Evolutionary conservation across 148 eudicot species (phyloP).

Genomic region (Chenopodium formosanum): DNA sequence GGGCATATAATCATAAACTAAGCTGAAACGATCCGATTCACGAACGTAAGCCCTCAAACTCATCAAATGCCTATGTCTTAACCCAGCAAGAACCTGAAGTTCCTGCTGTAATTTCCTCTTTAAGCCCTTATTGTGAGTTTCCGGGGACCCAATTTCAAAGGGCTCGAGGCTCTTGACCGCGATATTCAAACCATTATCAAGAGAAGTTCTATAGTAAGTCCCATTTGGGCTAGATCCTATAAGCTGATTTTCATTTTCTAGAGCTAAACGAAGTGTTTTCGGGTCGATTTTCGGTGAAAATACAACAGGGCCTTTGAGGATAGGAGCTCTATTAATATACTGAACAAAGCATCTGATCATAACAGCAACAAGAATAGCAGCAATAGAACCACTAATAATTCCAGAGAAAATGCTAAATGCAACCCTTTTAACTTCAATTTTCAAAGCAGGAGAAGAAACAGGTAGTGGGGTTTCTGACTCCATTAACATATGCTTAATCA

Average conservation of each 20-base stretch:
- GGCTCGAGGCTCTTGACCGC: conserved; percentile 81
- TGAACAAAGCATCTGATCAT: conserved; percentile 50
- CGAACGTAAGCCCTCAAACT: conserved; percentile 75
- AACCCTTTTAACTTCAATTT: conserved; percentile 39
- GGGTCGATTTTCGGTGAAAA: conserved; percentile 75
- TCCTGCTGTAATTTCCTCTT: conserved; percentile 65
- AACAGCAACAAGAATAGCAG: conserved; percentile 55
- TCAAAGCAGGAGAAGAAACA: conserved; percentile 16
- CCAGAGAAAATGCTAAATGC: conserved; percentile 62
- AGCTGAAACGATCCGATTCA: conserved; percentile 44
- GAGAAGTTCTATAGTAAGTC: conserved; percentile 55
- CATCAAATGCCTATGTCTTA: conserved; percentile 81
- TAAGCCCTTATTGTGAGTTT: conserved; percentile 35
- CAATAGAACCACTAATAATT: conserved; percentile 41
- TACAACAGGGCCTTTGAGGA: conserved; percentile 76
- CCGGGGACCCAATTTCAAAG: conserved; percentile 36
- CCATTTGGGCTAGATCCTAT: conserved; percentile 64
- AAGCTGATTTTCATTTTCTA: conserved; percentile 47
- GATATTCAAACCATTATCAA: conserved; percentile 66
- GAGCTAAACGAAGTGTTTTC: conserved; percentile 58
- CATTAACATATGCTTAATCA: conserved; percentile 16
- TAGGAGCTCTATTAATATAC: conserved; percentile 55
- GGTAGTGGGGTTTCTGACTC: conserved; percentile 18
- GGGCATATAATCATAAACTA: conserved; percentile 73
- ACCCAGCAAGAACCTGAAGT: conserved; percentile 58